Evolutionary conservation across 1,284 basidiomycete species (phyloP).

Genomic region (Melampsora americana): DNA sequence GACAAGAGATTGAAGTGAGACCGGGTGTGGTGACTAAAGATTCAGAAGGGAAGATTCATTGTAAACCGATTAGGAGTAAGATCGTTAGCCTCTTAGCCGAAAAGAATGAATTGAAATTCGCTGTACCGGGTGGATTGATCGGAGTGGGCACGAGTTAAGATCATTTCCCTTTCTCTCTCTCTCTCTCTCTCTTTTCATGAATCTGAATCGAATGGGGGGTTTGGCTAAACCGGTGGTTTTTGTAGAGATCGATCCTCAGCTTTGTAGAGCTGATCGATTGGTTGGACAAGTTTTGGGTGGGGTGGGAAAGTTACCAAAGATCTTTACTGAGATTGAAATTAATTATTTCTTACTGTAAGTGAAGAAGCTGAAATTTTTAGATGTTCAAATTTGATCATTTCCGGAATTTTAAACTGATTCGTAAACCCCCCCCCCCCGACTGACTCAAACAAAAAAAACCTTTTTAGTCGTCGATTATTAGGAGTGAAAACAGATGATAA

Average conservation of each 20-base stretch:
- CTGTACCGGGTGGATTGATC: conserved; percentile 94
- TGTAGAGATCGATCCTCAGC: conserved; percentile 77
- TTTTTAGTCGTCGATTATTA: conserved; percentile 69
- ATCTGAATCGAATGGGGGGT: no score
- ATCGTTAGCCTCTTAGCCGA: conserved; percentile 92
- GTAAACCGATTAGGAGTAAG: conserved; percentile 86
- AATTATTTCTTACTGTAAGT: conserved; percentile 73
- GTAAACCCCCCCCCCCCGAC: no score
- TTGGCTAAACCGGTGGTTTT: background rate
- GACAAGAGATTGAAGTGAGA: conserved; percentile 93
- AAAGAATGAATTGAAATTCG: conserved; percentile 88
- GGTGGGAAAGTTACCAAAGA: conserved; percentile 86
- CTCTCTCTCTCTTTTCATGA: background rate
- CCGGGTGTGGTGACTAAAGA: conserved; percentile 98
- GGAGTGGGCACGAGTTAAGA: conserved; percentile 81
- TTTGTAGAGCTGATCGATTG: conserved; percentile 92
- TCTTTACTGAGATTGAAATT: conserved; percentile 89
- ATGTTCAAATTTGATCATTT: no score
- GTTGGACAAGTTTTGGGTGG: conserved; percentile 94
- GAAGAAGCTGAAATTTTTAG: background rate
- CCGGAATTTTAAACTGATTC: no score
- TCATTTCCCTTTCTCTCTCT: background rate
- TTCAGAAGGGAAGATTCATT: conserved; percentile 79
- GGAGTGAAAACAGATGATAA: conserved; percentile 98
- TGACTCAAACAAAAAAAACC: no score